Evolutionary conservation across 768 basidiomycete species (phyloP), one percentile per base, ranked within the genome.

Genomic region (Boletus edulis): DNA sequence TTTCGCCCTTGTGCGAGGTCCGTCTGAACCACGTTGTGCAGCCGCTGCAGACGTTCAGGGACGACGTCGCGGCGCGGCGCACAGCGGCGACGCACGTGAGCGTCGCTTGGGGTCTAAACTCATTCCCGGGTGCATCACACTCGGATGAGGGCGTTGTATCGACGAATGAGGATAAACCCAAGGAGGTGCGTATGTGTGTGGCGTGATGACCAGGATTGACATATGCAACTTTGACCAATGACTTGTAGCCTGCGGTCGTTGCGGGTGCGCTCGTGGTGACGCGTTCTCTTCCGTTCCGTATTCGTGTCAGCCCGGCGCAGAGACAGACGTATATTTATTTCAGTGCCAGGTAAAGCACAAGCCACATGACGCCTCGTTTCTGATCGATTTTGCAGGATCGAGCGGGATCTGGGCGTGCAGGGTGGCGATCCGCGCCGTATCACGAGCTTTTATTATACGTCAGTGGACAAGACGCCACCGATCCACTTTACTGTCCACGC

Each of bases 251-350:
- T 2, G 63, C 68, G 5, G 66, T 78, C 45, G 73, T 80, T 3
- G 72, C 75, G 5, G 78, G 79, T 1, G 59, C 64, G 46, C 67
- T 78, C 38, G 60, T 74, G 55, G 67, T 76, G 44, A 76, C 73
- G 27, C 76, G 75, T 22, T 66, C 68, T 3, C 51, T 77, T 43
- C 74, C 72, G 42, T 73, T 77, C 55, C 67, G 73, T 9, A 72
- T 80, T 15, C 73, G 78, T 20, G 79, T 55, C 11, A 54, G 56
- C 3, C 73, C 72, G 8, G 78, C 75, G 10, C 72, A 76, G 50
- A 66, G 61, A 10, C 57, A 52, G 9, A 72, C 68, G 32, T 60
- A 64, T 27, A 57, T 75, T 31, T 53, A 65, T 15, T 77, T 80
- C 46, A 78, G 74, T 38, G 77, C 76, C 20, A 74, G 64, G 78